Conservation (phyloP, 148 eudicot species). For the Polygonum aviculare region DNA sequence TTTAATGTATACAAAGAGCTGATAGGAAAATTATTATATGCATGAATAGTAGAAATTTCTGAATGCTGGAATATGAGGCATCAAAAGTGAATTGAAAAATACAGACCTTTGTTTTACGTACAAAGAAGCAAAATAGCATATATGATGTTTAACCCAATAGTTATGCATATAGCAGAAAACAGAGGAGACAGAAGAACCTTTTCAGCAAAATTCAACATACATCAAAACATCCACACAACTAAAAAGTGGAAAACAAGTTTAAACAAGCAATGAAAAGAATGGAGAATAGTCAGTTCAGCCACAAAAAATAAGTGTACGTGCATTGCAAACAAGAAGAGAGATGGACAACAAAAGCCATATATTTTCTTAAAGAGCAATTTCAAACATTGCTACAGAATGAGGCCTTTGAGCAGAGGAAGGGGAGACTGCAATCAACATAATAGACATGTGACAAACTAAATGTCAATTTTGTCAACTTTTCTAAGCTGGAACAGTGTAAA, state of each 20-base stretch:
- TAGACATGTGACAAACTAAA: neutral
- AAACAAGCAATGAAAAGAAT: neutral
- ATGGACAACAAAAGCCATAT: neutral
- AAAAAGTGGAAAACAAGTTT: neutral
- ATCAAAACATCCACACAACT: neutral
- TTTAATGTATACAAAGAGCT: neutral
- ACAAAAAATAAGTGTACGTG: neutral
- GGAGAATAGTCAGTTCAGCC: neutral
- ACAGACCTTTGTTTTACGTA: neutral
- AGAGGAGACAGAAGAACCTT: neutral
- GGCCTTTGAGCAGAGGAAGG: neutral
- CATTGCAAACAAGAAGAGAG: neutral
- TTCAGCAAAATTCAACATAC: neutral
- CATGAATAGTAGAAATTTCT: neutral
- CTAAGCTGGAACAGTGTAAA: neutral
- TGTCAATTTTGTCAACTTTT: neutral
- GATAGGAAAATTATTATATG: neutral
- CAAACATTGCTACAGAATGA: neutral
- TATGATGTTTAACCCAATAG: neutral
- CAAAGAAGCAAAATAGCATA: neutral
- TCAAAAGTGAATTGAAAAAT: neutral
- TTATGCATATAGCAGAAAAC: neutral
- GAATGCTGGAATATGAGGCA: neutral
- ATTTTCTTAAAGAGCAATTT: neutral
- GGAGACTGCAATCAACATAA: neutral